Conservation (phyloP, 805 yeast genomes). For the Zygosaccharomyces pseudorouxii region DNA sequence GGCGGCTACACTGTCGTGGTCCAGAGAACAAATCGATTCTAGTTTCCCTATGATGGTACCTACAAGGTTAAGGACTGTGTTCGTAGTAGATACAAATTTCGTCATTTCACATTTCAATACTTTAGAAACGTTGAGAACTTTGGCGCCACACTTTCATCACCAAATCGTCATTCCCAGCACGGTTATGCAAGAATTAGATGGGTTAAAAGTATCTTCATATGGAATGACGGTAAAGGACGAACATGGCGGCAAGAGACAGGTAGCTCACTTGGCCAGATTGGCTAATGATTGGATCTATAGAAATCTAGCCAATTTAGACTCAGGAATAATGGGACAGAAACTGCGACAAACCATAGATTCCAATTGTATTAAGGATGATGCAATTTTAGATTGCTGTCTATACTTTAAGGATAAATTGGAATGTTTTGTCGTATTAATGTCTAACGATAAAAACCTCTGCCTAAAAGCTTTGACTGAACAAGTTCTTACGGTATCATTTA, state of each 20-base stretch:
- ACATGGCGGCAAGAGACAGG: conserved; percentile 15
- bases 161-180: conserved; percentile 62
- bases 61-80: conserved; percentile 30
- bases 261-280: conserved; percentile 58
- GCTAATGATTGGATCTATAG: conserved; percentile 77
- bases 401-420: conserved; percentile 45
- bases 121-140: conserved; percentile 46
- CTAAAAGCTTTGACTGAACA: conserved; percentile 66
- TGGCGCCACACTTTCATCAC: conserved; percentile 42
- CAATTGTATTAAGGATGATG: conserved; percentile 58
- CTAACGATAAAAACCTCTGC: conserved; percentile 84
- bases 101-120: conserved; percentile 61
- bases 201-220: conserved; percentile 51
- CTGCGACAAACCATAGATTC: conserved; percentile 48
- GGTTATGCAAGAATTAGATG: conserved; percentile 77
- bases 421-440: conserved; percentile 54
- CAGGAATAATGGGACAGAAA: conserved; percentile 62
- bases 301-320: conserved; percentile 47
- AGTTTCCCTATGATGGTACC: conserved; percentile 12
- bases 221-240: conserved; percentile 10
- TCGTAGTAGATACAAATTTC: conserved; percentile 83
- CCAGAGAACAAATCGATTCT: conserved; percentile 12
- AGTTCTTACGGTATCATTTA: conserved; percentile 53
- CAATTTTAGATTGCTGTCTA: conserved; percentile 80
- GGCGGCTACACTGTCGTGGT: neutral